Evolutionary conservation across 2,329 filamentous ascomycete species (phyloP).

Genomic region (Helminthosporium solani): DNA sequence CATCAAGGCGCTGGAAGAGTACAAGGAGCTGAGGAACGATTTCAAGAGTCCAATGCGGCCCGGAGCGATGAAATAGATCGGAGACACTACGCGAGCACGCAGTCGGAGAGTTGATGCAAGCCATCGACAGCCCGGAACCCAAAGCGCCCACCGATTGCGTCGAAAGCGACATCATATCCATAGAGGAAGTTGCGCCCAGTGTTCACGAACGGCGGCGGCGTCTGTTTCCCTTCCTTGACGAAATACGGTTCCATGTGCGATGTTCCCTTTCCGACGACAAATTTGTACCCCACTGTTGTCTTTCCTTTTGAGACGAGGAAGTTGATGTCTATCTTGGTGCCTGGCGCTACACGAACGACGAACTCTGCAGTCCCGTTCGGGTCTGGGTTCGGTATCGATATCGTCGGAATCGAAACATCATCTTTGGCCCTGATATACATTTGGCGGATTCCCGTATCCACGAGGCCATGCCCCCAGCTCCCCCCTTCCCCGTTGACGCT

Average conservation of each 20-base stretch:
- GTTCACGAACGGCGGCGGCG: conserved; percentile 32
- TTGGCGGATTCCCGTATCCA: conserved; percentile 38
- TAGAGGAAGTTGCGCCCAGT: conserved; percentile 37
- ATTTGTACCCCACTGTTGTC: conserved; percentile 21
- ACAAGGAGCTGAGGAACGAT: conserved; percentile 43
- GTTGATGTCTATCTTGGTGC: conserved; percentile 26
- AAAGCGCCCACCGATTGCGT: conserved; percentile 34
- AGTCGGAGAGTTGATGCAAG: neutral
- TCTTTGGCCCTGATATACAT: conserved; percentile 38
- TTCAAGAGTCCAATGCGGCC: conserved; percentile 37
- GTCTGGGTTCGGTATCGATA: conserved; percentile 36
- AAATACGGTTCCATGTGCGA: conserved; percentile 26
- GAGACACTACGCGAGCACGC: neutral
- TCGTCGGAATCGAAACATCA: conserved; percentile 26
- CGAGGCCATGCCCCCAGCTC: conserved; percentile 29
- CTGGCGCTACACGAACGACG: conserved; percentile 33
- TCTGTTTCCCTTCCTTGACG: conserved; percentile 27
- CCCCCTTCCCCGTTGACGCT: conserved; percentile 21
- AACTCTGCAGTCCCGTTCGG: conserved; percentile 23
- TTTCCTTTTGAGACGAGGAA: conserved; percentile 21
- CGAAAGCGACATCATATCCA: conserved; percentile 37
- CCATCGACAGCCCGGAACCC: conserved; percentile 24
- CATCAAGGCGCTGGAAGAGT: conserved; percentile 65
- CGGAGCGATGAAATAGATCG: conserved; percentile 23
- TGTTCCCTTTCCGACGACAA: conserved; percentile 27